A percentile compares a stretch with the other conserved stretches of the same genome.
These are phyloP conservation scores for Cutaneotrichosporon arboriforme DNA, from an alignment of 1,284 basidiomycete genomes.

Conservation along the genomic window DNA sequence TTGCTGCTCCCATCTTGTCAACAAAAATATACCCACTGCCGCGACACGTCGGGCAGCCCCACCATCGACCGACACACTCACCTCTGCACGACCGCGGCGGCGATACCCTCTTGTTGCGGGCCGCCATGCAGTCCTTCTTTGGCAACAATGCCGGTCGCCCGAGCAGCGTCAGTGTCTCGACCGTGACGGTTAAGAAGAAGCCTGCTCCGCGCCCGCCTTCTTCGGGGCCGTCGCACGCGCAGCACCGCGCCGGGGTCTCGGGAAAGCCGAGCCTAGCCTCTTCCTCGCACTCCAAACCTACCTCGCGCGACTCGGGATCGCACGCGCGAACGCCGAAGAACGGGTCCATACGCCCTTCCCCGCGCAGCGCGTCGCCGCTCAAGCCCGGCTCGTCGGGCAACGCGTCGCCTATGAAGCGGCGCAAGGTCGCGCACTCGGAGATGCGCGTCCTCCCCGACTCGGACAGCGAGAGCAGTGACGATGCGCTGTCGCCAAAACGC, in stretches of 20 bases:
- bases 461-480: slow-evolving; percentile 19
- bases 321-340: background rate
- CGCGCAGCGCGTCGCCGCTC: background rate
- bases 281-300: slow-evolving; percentile 7
- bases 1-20: no score
- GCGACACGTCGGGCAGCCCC: no score
- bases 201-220: slow-evolving; percentile 1
- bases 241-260: background rate
- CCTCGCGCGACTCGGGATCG: background rate
- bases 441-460: slow-evolving; percentile 17
- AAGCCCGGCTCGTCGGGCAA: background rate
- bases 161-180: slow-evolving; percentile 13
- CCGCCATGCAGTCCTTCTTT: slow-evolving; percentile 32
- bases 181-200: slow-evolving; percentile 24
- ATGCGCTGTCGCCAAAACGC: slow-evolving; percentile 21
- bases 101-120: background rate
- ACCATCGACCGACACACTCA: no score
- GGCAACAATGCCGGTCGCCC: slow-evolving; percentile 18
- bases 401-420: slow-evolving; percentile 4
- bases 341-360: background rate
- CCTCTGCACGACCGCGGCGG: no score
- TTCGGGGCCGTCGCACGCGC: background rate
- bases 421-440: slow-evolving; percentile 1
- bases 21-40: no score
- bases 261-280: slow-evolving; percentile 15